Base-by-base conservation (phyloP, 306 rosid genomes). In the Nissolia schottii region DNA sequence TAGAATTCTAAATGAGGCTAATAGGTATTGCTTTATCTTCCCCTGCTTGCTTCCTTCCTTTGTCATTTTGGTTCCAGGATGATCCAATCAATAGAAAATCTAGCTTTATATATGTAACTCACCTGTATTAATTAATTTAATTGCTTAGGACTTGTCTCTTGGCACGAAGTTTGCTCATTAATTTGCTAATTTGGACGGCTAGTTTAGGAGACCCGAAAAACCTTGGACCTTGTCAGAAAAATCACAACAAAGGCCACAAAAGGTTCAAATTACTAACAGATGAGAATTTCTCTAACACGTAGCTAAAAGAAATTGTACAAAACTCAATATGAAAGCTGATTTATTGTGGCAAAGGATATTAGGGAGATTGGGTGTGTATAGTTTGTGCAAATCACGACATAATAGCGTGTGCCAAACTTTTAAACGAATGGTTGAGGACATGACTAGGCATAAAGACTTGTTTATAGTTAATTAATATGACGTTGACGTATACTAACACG, bases 1-100 rank as follows among this genome's bases (percentile, higher is more conserved):
- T 53, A 85, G 57, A 60, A 75, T 70, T 57, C 84, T 77, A 2
- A 82, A 16, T 70, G 89, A 86, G 61, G 64, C 34, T 22, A 53
- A 63, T 16, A 76, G n/a, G 6, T 49, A 34, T 46, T 40, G 27
- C 79, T 56, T 53, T 0, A 64, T 27, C 38, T 69, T 49, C 25
- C 73, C 19, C 24, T 64, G 57, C 58, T 58, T 59, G 11, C 14
- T 64, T 15, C 38, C 40, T 71, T 59, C 51, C 45, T 55, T 32
- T 40, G 18, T 23, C 72, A 63, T 45, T 3, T 37, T 77, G 45
- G 6, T 37, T 16, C 41, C 50, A 10, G 41, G n/a, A n/a, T n/a
- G n/a, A 37, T 37, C 41, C 16, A 53, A 25, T 50, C 23, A 7
- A 50, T 50, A 1, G 28, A 6, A 48, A 48, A 6, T 18, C 24